Evolutionary conservation across 495 filamentous ascomycete species (phyloP).

Genomic region (Aspergillus asperescens): DNA sequence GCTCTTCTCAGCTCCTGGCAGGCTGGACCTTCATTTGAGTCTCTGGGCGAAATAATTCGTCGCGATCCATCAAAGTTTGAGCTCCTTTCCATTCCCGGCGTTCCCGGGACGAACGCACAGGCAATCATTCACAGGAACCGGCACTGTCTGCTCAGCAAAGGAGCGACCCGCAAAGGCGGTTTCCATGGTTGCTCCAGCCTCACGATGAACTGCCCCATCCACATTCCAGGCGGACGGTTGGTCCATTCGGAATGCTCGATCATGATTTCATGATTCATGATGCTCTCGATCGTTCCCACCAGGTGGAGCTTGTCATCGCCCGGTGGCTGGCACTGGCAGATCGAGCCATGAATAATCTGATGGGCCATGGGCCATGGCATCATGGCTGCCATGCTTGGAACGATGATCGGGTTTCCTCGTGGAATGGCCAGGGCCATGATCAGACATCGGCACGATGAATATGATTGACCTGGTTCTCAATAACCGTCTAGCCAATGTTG

Average conservation of each 20-base stretch:
- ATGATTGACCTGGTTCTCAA: slow-evolving; percentile 11
- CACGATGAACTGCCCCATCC: too few relatives aligned
- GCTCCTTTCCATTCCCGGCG: background rate
- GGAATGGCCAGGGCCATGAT: background rate
- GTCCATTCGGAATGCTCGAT: too few relatives aligned
- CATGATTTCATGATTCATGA: too few relatives aligned
- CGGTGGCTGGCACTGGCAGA: slow-evolving; percentile 11
- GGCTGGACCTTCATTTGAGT: too few relatives aligned
- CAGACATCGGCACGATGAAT: background rate
- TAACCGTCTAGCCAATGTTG: background rate
- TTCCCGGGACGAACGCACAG: background rate
- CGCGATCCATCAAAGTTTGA: background rate
- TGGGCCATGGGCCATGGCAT: too few relatives aligned
- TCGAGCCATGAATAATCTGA: slow-evolving; percentile 18
- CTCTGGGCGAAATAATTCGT: background rate
- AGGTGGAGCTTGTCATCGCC: slow-evolving; percentile 10
- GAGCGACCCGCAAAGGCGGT: too few relatives aligned
- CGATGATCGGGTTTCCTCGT: background rate
- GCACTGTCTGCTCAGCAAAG: too few relatives aligned
- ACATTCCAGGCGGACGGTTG: too few relatives aligned
- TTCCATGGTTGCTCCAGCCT: background rate
- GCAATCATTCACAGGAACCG: too few relatives aligned
- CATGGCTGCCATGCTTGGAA: too few relatives aligned
- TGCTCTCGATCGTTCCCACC: slow-evolving; percentile 15
- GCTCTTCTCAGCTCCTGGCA: too few relatives aligned